Conservation (phyloP, 805 yeast species). For the Tetrapisispora arboricola region DNA sequence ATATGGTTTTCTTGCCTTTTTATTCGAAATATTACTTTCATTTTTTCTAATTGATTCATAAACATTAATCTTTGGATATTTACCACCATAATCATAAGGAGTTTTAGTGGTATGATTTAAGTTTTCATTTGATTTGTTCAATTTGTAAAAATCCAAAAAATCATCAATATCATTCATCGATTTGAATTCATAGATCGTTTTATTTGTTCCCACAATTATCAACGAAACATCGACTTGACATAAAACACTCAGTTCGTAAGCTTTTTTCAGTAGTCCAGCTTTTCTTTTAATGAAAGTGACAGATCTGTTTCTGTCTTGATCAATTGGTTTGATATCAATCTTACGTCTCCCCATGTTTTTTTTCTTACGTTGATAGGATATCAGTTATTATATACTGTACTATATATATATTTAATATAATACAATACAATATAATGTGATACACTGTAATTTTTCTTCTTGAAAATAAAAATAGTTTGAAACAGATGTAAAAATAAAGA, state of each 20-base stretch:
- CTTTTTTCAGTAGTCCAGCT: slow-evolving; percentile 77
- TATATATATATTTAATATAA: too few relatives aligned
- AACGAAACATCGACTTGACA: slow-evolving; percentile 93
- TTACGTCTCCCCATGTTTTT: slow-evolving; percentile 89
- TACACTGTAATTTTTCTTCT: too few relatives aligned
- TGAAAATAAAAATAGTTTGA: too few relatives aligned
- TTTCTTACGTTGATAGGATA: too few relatives aligned
- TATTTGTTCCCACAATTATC: slow-evolving; percentile 72
- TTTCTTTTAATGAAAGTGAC: slow-evolving; percentile 84
- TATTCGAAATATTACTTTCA: slow-evolving; percentile 2
- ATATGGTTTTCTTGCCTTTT: slow-evolving; percentile 4
- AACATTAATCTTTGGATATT: slow-evolving; percentile 28
- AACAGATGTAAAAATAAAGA: too few relatives aligned
- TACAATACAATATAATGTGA: too few relatives aligned
- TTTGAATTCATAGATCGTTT: slow-evolving; percentile 76
- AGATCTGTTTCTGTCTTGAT: slow-evolving; percentile 67
- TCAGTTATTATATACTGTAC: too few relatives aligned
- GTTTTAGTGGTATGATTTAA: slow-evolving; percentile 7
- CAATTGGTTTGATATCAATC: slow-evolving; percentile 82
- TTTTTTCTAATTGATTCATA: slow-evolving; percentile 4
- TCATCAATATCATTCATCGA: slow-evolving; percentile 49
- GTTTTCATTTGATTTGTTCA: slow-evolving; percentile 9
- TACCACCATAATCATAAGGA: slow-evolving; percentile 62
- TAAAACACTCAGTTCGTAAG: slow-evolving; percentile 59
- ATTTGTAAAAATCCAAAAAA: slow-evolving; percentile 35